Evolutionary conservation across 2,329 filamentous ascomycete genomes (phyloP).

Genomic region (Scortechinia acanthostroma): DNA sequence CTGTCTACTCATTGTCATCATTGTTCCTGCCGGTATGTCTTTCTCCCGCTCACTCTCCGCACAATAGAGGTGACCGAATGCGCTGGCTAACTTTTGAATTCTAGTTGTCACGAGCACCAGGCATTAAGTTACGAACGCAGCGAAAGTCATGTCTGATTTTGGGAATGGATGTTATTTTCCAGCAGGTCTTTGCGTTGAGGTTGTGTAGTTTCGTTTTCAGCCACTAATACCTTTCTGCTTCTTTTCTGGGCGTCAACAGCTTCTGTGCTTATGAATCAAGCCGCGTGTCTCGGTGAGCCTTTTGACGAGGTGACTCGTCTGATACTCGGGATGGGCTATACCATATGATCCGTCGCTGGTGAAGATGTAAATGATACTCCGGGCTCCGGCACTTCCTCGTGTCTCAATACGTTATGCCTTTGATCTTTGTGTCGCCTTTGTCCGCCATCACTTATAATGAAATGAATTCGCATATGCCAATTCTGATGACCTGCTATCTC

Average conservation of each 20-base stretch:
- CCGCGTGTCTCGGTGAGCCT: too few relatives aligned
- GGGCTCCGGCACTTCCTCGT: conserved; percentile 5
- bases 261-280: too few relatives aligned
- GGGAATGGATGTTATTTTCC: not conserved
- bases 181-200: not conserved
- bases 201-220: not conserved
- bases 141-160: too few relatives aligned
- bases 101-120: not conserved
- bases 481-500: not conserved
- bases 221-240: conserved; percentile 1
- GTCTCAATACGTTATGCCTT: conserved; percentile 20
- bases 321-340: too few relatives aligned
- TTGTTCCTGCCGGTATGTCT: conserved; percentile 77
- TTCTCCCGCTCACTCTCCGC: too few relatives aligned
- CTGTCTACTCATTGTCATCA: conserved; percentile 85
- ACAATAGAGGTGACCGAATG: too few relatives aligned
- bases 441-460: conserved; percentile 3
- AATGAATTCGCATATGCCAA: not conserved
- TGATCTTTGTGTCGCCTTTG: conserved; percentile 11
- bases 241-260: conserved; percentile 1
- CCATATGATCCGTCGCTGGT: conserved; percentile 13
- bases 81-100: too few relatives aligned
- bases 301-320: too few relatives aligned
- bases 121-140: not conserved
- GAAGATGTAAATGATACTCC: conserved; percentile 32